A percentile compares a stretch with the other conserved stretches of the same genome.
Evolutionary conservation across 2,329 filamentous ascomycete genomes (phyloP).

Genomic region (Talaromyces sp.): DNA sequence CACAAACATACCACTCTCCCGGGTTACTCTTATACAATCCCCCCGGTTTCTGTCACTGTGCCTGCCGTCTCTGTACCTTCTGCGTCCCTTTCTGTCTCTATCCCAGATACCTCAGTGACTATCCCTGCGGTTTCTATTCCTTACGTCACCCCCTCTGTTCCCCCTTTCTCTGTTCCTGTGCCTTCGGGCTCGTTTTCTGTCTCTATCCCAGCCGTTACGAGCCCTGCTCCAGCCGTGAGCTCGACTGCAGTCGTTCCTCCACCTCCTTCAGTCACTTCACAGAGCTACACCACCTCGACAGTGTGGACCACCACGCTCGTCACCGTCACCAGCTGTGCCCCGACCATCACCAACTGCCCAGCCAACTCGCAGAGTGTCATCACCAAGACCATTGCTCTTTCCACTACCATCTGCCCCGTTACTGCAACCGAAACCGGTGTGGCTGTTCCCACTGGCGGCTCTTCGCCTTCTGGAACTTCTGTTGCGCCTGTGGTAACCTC

Average conservation of each 20-base stretch:
- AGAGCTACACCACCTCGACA: conserved; percentile 31
- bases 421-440: conserved; percentile 29
- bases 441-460: conserved; percentile 1
- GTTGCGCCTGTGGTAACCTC: conserved; percentile 13
- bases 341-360: conserved; percentile 48
- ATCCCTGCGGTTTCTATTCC: conserved; percentile 5
- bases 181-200: conserved; percentile 20
- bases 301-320: conserved; percentile 32
- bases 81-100: background rate
- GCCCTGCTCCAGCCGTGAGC: background rate
- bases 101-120: conserved; percentile 13
- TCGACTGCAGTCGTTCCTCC: conserved; percentile 4
- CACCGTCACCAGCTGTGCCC: conserved; percentile 38
- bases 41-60: background rate
- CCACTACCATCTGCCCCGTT: conserved; percentile 57
- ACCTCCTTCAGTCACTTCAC: conserved; percentile 17
- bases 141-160: conserved; percentile 10
- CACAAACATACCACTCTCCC: background rate
- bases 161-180: conserved; percentile 6
- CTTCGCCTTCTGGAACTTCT: background rate
- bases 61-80: background rate
- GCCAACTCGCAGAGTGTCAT: conserved; percentile 45
- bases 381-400: conserved; percentile 53
- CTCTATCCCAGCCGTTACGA: background rate
- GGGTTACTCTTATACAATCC: background rate